These are phyloP conservation scores for Diplodia mutila DNA, from an alignment of 2,329 filamentous ascomycete genomes.

Conservation along the genomic window DNA sequence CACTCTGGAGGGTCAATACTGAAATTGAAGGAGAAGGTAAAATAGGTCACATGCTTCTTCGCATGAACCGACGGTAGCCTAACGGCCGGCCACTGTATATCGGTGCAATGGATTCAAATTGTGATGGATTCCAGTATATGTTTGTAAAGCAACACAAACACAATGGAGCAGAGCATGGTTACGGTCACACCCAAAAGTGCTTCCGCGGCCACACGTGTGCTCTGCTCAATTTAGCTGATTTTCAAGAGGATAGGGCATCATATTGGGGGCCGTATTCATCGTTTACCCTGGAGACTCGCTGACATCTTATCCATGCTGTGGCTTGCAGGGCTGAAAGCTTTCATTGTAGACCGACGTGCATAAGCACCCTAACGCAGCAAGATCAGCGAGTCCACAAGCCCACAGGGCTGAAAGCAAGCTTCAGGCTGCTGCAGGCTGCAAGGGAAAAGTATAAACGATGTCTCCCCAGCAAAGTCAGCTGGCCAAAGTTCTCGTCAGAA, in stretches of 20 bases:
- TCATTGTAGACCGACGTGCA: background rate
- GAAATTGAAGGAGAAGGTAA: background rate
- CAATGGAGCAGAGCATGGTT: too few relatives aligned
- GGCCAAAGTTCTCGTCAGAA: background rate
- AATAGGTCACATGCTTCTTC: background rate
- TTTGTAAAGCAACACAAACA: background rate
- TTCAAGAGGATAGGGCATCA: background rate
- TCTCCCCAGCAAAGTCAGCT: background rate
- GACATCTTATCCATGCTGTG: background rate
- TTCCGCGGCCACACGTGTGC: background rate
- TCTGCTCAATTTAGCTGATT: background rate
- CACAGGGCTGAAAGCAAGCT: background rate
- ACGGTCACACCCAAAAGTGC: background rate
- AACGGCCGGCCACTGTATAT: background rate
- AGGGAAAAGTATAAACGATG: background rate
- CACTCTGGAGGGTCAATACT: constrained; percentile 49
- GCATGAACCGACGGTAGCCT: background rate
- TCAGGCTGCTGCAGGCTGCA: background rate
- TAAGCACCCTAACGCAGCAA: background rate
- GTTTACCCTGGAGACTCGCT: background rate
- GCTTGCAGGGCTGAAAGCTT: background rate
- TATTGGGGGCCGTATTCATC: background rate
- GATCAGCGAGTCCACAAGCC: background rate
- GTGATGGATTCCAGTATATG: background rate
- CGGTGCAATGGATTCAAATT: background rate